Evolutionary conservation across 2,329 filamentous ascomycete genomes (phyloP).

Genomic region (Monosporascus cannonballus): DNA sequence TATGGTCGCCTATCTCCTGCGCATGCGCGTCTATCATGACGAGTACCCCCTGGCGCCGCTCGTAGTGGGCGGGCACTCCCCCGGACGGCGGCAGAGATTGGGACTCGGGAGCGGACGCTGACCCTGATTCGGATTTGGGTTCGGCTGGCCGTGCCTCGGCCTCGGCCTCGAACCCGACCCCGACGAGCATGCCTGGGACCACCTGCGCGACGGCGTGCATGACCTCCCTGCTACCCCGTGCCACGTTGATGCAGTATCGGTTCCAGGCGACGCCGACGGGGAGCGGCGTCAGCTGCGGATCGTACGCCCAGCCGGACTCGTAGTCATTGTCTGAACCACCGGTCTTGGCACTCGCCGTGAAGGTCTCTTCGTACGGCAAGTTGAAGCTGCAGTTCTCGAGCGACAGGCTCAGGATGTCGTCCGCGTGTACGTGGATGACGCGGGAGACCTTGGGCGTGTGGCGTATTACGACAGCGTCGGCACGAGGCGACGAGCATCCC

Average conservation of each 20-base stretch:
- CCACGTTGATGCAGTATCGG: conserved; percentile 18
- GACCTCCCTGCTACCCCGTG: conserved; percentile 2
- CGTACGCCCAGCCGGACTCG: conserved; percentile 22
- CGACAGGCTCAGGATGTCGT: conserved; percentile 23
- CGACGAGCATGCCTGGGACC: conserved; percentile 9
- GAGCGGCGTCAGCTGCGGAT: conserved; percentile 20
- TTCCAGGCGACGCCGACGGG: conserved; percentile 10
- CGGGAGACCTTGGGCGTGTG: conserved; percentile 16
- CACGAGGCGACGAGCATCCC: background rate
- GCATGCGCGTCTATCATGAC: conserved; percentile 18
- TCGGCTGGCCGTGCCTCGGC: background rate
- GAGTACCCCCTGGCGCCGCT: background rate
- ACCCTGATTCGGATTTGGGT: background rate
- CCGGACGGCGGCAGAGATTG: background rate
- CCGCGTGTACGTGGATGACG: conserved; percentile 13
- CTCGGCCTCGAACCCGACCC: background rate
- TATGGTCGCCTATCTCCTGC: conserved; percentile 7
- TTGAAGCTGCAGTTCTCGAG: conserved; percentile 30
- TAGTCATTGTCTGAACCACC: conserved; percentile 4
- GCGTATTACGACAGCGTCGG: background rate
- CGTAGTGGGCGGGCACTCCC: background rate
- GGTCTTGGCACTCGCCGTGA: background rate
- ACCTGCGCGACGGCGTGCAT: conserved; percentile 8
- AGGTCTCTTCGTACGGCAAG: conserved; percentile 20
- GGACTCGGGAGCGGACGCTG: background rate